phyloP scores from a whole-genome alignment of 2,329 filamentous ascomycete genomes.

The Alternaria longipes region DNA sequence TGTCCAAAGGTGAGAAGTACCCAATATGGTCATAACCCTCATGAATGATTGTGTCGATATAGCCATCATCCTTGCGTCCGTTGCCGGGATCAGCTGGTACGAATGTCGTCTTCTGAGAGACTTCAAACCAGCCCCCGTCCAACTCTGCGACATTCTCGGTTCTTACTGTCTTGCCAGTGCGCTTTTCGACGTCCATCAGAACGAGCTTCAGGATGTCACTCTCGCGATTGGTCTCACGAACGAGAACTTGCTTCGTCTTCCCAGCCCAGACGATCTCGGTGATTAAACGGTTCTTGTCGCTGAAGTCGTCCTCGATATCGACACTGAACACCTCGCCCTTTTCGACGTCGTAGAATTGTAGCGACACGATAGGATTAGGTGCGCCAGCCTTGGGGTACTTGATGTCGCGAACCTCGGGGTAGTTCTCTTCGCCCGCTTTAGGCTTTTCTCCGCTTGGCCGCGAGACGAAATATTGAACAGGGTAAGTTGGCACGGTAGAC shows the following conservation, averaged over 20 bases:
- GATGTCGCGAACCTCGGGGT: conserved; percentile 89
- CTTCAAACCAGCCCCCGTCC: conserved; percentile 98
- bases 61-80: conserved; percentile 83
- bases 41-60: conserved; percentile 89
- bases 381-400: conserved; percentile 98
- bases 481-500: conserved; percentile 87
- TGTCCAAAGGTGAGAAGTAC: conserved; percentile 91
- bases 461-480: conserved; percentile 91
- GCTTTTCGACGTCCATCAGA: conserved; percentile 78
- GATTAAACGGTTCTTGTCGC: conserved; percentile 84
- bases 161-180: conserved; percentile 80
- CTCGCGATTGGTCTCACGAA: conserved; percentile 93
- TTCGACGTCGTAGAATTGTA: conserved; percentile 87
- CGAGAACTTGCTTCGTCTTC: conserved; percentile 73
- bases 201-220: conserved; percentile 91
- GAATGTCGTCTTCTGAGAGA: conserved; percentile 84
- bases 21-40: conserved; percentile 89
- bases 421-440: conserved; percentile 77
- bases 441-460: conserved; percentile 79
- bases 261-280: conserved; percentile 94
- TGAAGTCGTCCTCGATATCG: conserved; percentile 78
- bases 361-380: conserved; percentile 87
- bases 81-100: conserved; percentile 83
- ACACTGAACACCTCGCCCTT: conserved; percentile 83
- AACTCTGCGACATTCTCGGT: conserved; percentile 80